Evolutionary conservation across 2,329 filamentous ascomycete genomes (phyloP).

Genomic region (Monilinia laxa): DNA sequence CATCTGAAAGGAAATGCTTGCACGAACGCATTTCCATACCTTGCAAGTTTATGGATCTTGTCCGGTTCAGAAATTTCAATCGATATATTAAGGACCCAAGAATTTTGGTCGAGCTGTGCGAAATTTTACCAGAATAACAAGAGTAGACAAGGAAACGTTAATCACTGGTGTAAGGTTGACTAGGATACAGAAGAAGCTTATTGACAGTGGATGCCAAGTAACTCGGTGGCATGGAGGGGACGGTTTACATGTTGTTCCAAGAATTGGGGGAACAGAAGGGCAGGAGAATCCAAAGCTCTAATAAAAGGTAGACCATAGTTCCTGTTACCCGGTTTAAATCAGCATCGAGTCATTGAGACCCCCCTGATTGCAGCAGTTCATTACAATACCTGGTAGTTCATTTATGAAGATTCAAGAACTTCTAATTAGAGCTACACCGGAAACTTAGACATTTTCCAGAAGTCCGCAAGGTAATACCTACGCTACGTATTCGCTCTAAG

Average conservation of each 20-base stretch:
- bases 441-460: background rate
- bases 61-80: background rate
- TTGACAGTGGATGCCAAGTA: background rate
- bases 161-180: background rate
- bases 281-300: no score
- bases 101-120: background rate
- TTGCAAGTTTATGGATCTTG: constrained; percentile 11
- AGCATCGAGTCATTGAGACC: background rate
- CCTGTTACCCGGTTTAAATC: background rate
- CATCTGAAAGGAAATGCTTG: no score
- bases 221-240: background rate
- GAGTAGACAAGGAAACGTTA: background rate
- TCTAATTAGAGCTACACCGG: background rate
- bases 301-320: background rate
- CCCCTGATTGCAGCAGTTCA: no score
- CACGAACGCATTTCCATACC: background rate
- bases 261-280: background rate
- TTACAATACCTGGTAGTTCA: background rate
- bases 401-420: background rate
- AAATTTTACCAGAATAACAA: background rate
- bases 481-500: background rate
- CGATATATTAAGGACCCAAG: background rate
- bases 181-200: background rate
- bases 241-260: background rate
- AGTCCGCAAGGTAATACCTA: background rate